phyloP scores from a whole-genome alignment of 2,329 filamentous ascomycete species.

The Paradendryphiella salina region DNA sequence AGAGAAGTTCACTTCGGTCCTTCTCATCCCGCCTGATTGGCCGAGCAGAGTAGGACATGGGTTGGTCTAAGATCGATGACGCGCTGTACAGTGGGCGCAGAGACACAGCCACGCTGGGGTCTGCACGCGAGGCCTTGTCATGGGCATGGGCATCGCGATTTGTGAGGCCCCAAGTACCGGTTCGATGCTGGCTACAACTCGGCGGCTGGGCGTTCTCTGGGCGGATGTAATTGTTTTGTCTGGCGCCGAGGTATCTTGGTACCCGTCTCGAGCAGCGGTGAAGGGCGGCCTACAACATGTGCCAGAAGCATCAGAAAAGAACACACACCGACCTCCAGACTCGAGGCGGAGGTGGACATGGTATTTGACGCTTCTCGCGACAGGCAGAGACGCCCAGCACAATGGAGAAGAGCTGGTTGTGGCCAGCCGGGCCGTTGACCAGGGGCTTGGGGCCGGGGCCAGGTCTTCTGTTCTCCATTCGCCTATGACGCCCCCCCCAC shows the following conservation, averaged over 20 bases:
- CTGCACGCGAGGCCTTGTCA: slow-evolving; percentile 13
- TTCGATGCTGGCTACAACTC: slow-evolving; percentile 4
- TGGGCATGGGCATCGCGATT: slow-evolving; percentile 6
- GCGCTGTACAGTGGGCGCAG: slow-evolving; percentile 1
- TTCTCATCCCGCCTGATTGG: slow-evolving; percentile 3
- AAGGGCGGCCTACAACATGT: background rate
- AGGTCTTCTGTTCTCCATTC: background rate
- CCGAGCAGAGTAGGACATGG: background rate
- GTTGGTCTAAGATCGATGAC: slow-evolving; percentile 10
- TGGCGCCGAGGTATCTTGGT: slow-evolving; percentile 2
- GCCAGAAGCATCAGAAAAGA: background rate
- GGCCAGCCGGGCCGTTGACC: slow-evolving; percentile 10
- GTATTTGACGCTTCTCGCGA: background rate
- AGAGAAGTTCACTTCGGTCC: slow-evolving; percentile 7
- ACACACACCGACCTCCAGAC: too few relatives aligned
- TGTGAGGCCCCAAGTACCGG: slow-evolving; percentile 1
- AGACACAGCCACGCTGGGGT: slow-evolving; percentile 6
- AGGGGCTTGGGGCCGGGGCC: background rate
- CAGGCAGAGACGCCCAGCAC: background rate
- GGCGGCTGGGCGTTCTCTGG: slow-evolving; percentile 14
- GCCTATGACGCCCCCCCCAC: slow-evolving; percentile 5
- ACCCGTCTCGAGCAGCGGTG: background rate
- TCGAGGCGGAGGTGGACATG: background rate
- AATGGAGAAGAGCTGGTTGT: background rate
- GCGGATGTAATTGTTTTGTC: slow-evolving; percentile 1